Evolutionary conservation across 2,329 filamentous ascomycete genomes (phyloP).

Genomic region (Colletotrichum sp.): DNA sequence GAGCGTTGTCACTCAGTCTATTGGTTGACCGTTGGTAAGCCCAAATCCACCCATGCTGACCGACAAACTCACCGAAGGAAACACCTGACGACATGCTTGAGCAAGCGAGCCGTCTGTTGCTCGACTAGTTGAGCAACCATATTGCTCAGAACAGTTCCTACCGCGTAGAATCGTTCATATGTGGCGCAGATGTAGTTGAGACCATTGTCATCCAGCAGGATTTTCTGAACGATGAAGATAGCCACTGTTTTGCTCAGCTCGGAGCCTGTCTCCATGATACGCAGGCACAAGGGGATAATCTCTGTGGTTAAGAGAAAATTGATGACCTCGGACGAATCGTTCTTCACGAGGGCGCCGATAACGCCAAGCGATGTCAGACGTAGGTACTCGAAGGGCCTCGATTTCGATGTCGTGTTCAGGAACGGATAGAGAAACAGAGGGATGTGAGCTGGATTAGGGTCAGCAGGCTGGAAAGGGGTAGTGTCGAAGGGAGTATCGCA

Average conservation of each 20-base stretch:
- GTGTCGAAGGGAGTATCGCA: neutral
- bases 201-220: conserved; percentile 93
- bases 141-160: conserved; percentile 95
- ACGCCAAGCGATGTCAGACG: conserved; percentile 95
- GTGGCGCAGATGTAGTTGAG: conserved; percentile 98
- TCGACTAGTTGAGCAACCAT: conserved; percentile 99
- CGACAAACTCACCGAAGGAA: conserved; percentile 81
- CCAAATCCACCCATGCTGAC: neutral
- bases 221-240: conserved; percentile 99
- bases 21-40: neutral
- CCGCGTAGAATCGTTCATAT: conserved; percentile 97
- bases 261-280: conserved; percentile 99
- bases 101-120: conserved; percentile 91
- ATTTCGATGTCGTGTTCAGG: conserved; percentile 98
- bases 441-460: conserved; percentile 76
- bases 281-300: conserved; percentile 95
- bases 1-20: conserved; percentile 93
- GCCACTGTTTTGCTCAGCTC: conserved; percentile 98
- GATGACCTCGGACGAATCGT: conserved; percentile 97
- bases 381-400: conserved; percentile 95
- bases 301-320: conserved; percentile 98
- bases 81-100: conserved; percentile 97
- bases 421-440: conserved; percentile 98
- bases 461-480: conserved; percentile 13
- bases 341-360: conserved; percentile 97